phyloP scores from a whole-genome alignment of 257 asterid genomes.

The Petunia axillaris region DNA sequence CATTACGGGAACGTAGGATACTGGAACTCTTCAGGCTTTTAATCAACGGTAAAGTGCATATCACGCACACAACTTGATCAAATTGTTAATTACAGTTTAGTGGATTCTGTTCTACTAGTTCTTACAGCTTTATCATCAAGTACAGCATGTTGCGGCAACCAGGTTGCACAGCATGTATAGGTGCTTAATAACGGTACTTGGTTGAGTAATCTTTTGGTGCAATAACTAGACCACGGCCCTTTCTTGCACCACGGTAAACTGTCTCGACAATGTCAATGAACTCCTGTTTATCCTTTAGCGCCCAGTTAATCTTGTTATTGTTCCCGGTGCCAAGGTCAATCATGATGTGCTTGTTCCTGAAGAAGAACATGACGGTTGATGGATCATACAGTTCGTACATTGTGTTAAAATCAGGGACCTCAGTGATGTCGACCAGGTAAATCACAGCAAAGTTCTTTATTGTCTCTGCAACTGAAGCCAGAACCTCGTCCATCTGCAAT shows the following conservation, averaged over 20 bases:
- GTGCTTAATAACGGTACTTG: constrained; percentile 61
- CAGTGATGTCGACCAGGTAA: constrained; percentile 81
- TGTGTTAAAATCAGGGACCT: constrained; percentile 93
- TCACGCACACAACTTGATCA: no score
- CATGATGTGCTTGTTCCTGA: constrained; percentile 98
- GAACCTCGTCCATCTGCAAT: constrained; percentile 83
- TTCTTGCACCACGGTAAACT: constrained; percentile 72
- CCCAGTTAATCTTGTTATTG: constrained; percentile 94
- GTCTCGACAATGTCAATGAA: constrained; percentile 81
- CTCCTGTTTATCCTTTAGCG: constrained; percentile 77
- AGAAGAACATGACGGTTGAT: constrained; percentile 89
- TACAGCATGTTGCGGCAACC: neutral
- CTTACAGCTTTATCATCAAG: neutral
- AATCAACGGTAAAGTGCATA: no score
- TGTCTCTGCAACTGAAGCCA: constrained; percentile 87
- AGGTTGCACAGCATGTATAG: neutral
- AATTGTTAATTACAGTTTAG: no score
- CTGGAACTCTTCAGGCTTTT: no score
- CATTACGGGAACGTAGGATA: no score
- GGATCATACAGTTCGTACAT: constrained; percentile 97
- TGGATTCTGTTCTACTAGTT: no score
- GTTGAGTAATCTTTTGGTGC: constrained; percentile 89
- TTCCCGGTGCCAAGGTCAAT: constrained; percentile 97
- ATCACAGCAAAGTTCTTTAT: constrained; percentile 87
- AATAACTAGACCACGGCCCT: constrained; percentile 81